phyloP scores from a whole-genome alignment of 2,329 filamentous ascomycete species.

The Botrytis aclada region DNA sequence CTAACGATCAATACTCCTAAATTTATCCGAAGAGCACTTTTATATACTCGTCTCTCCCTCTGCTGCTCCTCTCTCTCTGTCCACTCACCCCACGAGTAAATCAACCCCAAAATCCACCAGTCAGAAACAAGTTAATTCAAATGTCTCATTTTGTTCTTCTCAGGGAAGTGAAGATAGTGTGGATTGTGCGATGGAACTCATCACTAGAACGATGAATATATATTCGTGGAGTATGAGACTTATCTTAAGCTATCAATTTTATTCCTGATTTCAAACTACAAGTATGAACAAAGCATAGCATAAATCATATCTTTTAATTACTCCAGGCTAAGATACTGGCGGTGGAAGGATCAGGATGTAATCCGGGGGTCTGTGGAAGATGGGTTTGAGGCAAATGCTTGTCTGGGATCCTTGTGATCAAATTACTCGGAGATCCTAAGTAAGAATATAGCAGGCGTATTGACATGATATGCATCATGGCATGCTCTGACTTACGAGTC shows the following conservation, averaged over 20 bases:
- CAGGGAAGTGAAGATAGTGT: fast-evolving
- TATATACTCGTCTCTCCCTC: too few relatives aligned
- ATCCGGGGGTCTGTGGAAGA: too few relatives aligned
- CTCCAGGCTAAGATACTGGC: not conserved
- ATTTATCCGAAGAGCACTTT: fast-evolving
- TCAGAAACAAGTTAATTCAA: fast-evolving
- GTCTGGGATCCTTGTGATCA: too few relatives aligned
- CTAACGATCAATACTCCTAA: not conserved
- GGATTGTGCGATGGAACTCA: not conserved
- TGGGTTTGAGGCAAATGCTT: not conserved
- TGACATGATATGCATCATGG: not conserved
- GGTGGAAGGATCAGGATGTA: not conserved
- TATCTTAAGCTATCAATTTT: not conserved
- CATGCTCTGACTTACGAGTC: not conserved
- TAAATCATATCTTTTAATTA: fast-evolving
- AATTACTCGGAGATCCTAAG: not conserved
- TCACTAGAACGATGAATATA: not conserved
- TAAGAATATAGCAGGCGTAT: fast-evolving
- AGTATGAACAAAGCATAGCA: not conserved
- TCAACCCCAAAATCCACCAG: not conserved
- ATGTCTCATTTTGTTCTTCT: fast-evolving
- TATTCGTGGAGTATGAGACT: fast-evolving
- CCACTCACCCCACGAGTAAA: too few relatives aligned
- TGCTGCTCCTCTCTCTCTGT: not conserved
- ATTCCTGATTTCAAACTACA: fast-evolving